Percentiles rank a stretch among this genome's conserved stretches.
Evolutionary conservation across 768 basidiomycete species (phyloP).

Genomic region (Strobilomyces echinocephalus): DNA sequence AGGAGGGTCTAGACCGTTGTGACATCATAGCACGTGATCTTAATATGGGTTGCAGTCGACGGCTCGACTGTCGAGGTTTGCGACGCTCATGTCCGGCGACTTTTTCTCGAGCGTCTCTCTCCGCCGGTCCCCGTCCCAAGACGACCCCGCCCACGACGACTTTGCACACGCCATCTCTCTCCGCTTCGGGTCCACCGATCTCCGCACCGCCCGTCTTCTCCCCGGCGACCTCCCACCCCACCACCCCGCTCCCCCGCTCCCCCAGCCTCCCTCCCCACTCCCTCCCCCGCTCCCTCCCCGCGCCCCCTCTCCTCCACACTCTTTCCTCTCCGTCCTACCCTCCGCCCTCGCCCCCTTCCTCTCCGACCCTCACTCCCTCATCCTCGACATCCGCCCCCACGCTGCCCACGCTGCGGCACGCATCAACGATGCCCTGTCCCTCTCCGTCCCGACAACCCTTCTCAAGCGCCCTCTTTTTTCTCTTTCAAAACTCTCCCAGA

Average conservation of each 20-base stretch:
- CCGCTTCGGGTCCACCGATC: constrained; percentile 37
- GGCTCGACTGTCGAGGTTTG: background rate
- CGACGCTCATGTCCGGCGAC: constrained; percentile 29
- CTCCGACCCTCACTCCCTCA: constrained; percentile 42
- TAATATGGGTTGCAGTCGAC: background rate
- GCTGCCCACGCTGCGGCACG: constrained; percentile 65
- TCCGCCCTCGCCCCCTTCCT: constrained; percentile 30
- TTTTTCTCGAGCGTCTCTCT: constrained; percentile 38
- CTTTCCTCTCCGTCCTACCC: constrained; percentile 26
- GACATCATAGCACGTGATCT: constrained; percentile 33
- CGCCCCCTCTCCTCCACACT: constrained; percentile 4
- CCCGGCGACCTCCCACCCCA: constrained; percentile 21
- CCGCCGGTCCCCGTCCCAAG: constrained; percentile 8
- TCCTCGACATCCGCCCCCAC: constrained; percentile 88
- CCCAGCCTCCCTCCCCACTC: background rate
- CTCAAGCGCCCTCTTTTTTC: constrained; percentile 88
- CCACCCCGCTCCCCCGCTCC: constrained; percentile 12
- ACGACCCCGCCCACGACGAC: constrained; percentile 30
- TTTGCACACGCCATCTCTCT: constrained; percentile 55
- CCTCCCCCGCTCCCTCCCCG: constrained; percentile 10
- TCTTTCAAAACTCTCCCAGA: constrained; percentile 67
- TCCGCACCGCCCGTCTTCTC: constrained; percentile 37
- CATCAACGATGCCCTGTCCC: constrained; percentile 65
- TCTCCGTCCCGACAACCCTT: constrained; percentile 91
- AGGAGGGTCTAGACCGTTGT: constrained; percentile 20